Evolutionary conservation across 495 filamentous ascomycete species (phyloP), one percentile per base, ranked within the genome.

Genomic region (Terfezia claveryi): DNA sequence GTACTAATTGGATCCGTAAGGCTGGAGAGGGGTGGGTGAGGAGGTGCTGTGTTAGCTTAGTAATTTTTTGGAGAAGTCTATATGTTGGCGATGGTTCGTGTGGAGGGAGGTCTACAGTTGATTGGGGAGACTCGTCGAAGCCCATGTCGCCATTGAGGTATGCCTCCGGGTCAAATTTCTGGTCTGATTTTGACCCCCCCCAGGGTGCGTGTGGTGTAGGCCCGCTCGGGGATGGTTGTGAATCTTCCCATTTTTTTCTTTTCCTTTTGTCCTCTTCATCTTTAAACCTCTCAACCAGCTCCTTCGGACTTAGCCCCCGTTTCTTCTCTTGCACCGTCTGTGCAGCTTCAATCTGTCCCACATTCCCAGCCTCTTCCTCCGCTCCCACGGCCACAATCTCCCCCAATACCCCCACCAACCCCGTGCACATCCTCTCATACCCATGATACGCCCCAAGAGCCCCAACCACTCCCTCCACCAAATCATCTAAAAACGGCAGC

Each of bases 391-490:
- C 58, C 32, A 69, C 64, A 20, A 87, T 81, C 63, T 74, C 71
- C 37, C 66, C 64, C 10, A 99, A 68, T 0, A 89, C 87, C 17
- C 78, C 72, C 67, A 95, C 96, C 38, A 99, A 73, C 57, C 79
- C 74, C 62, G 92, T 84, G 0, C 93, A 87, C 38, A 96, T 78
- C 37, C 76, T 72, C 1, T 86, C 81, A 65, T 96, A 96, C 4
- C 91, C 91, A 67, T 99, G 92, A 61, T 87, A 96, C 57, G 82
- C 79, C 57, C 94, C 88, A 37, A 99, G 66, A 4, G 91, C 85
- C 0, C 81, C 83, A 61, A 99, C 95, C 23, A 96, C 84, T 4
- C 83, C 85, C 9, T 78, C 80, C 0, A 96, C 78, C 14, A 92
- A 75, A 64, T 99, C 91, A 60, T 96, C 92, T 20, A 99, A 69